Percentiles rank a stretch among this genome's conserved stretches.
These are phyloP conservation scores for Boletus tomentosulus DNA, from an alignment of 768 basidiomycete genomes.

Conservation along the genomic window DNA sequence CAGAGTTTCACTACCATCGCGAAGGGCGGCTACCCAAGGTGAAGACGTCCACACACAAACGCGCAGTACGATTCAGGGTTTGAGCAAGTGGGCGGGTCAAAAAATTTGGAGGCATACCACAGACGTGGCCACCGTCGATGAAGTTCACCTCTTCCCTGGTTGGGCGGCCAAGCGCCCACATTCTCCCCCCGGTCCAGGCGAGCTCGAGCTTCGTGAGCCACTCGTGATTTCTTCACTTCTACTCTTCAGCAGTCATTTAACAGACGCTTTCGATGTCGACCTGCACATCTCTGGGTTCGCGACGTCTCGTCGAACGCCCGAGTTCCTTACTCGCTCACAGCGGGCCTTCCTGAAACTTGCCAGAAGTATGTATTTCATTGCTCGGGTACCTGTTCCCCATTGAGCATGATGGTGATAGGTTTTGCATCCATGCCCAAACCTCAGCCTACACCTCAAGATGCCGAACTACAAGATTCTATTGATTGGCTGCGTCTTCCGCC, in stretches of 20 bases:
- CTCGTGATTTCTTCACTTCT: neutral
- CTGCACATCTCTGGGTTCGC: conserved; percentile 78
- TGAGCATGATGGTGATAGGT: conserved; percentile 37
- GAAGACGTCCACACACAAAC: conserved; percentile 22
- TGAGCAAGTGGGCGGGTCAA: conserved; percentile 63
- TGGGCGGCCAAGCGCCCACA: conserved; percentile 65
- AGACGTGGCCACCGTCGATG: conserved; percentile 35
- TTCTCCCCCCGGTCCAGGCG: conserved; percentile 9
- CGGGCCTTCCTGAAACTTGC: conserved; percentile 73
- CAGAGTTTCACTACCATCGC: conserved; percentile 24
- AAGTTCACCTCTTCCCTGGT: conserved; percentile 68
- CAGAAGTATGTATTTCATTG: conserved; percentile 46
- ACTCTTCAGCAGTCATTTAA: neutral
- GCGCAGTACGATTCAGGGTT: conserved; percentile 36
- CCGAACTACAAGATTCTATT: conserved; percentile 30
- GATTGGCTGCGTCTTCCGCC: conserved; percentile 45
- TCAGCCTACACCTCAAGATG: conserved; percentile 23
- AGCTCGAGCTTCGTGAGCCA: conserved; percentile 26
- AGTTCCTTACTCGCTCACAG: conserved; percentile 67
- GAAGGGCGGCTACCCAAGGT: conserved; percentile 11
- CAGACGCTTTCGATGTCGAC: conserved; percentile 64
- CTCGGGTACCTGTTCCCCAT: neutral
- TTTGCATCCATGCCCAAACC: conserved; percentile 73
- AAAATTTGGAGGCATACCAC: conserved; percentile 39
- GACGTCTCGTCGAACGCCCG: conserved; percentile 52